Percentiles rank a stretch among this genome's conserved stretches.
Conservation (phyloP, 768 basidiomycete genomes). For the Pilatotrama ljubarskyi region DNA sequence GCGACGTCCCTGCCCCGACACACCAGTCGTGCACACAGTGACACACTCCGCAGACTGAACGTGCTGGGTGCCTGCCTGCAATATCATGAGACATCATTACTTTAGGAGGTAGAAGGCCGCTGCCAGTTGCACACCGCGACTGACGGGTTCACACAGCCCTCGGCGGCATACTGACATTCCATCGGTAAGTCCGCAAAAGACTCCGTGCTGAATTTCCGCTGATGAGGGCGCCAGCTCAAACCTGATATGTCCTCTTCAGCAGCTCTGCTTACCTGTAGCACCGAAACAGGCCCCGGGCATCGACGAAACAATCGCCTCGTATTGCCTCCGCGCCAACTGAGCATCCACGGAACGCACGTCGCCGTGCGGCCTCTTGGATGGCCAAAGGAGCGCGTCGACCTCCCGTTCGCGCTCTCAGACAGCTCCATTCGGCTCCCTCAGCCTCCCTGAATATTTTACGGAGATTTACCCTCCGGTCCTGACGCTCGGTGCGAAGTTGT, state of each 20-base stretch:
- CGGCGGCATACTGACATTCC: too few species aligned
- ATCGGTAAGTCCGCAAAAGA: background rate
- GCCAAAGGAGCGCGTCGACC: too few species aligned
- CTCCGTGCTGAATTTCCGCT: background rate
- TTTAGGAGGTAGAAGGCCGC: background rate
- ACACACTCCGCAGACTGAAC: background rate
- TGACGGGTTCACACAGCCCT: too few species aligned
- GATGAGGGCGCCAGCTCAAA: background rate
- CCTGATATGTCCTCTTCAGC: constrained; percentile 8
- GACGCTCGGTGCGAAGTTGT: too few species aligned
- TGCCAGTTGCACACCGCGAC: too few species aligned
- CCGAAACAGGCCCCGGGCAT: background rate
- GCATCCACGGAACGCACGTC: background rate
- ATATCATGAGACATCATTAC: background rate
- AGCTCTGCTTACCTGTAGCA: background rate
- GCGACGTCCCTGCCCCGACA: background rate
- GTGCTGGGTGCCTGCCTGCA: background rate
- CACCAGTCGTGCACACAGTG: background rate
- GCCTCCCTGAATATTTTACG: too few species aligned
- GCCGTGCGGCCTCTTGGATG: background rate
- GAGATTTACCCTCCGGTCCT: too few species aligned
- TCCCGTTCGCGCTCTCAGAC: too few species aligned
- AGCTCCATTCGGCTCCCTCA: too few species aligned
- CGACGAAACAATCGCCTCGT: background rate
- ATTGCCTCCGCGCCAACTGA: background rate